A percentile compares a stretch with the other conserved stretches of the same genome.
Conservation (phyloP, 805 yeast species). For the Ogataea naganishii region DNA sequence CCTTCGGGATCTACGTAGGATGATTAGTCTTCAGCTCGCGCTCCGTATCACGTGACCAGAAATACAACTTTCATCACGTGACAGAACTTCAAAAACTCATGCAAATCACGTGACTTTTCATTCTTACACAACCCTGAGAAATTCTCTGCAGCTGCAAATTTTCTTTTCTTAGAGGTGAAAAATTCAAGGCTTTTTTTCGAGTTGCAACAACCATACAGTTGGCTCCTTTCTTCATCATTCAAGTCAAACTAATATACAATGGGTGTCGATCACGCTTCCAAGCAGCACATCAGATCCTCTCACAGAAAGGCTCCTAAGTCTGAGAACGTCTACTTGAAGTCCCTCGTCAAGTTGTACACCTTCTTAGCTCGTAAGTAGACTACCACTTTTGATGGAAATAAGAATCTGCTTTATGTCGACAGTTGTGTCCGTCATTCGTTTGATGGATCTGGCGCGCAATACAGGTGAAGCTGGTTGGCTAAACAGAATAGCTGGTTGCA, state of each 20-base stretch:
- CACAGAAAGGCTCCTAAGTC: slow-evolving; percentile 99
- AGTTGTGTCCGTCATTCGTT: neutral
- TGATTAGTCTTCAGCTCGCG: too few species aligned
- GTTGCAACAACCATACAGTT: neutral
- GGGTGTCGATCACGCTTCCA: slow-evolving; percentile 97
- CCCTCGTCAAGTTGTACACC: slow-evolving; percentile 96
- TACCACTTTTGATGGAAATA: slow-evolving; percentile 1
- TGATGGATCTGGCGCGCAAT: neutral
- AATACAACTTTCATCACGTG: too few species aligned
- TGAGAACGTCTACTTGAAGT: slow-evolving; percentile 96
- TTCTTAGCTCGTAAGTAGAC: slow-evolving; percentile 98
- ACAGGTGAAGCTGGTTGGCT: neutral
- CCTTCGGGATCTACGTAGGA: too few species aligned
- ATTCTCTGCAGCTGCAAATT: neutral
- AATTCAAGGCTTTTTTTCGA: slow-evolving; percentile 4
- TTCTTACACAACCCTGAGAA: neutral
- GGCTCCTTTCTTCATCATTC: neutral
- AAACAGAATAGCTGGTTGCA: too few species aligned
- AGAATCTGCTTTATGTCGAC: slow-evolving; percentile 1
- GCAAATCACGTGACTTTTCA: neutral
- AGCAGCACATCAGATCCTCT: slow-evolving; percentile 92
- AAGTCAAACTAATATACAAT: slow-evolving; percentile 31
- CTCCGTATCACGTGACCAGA: too few species aligned
- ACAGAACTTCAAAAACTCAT: too few species aligned
- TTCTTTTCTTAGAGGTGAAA: neutral